Evolutionary conservation across 495 filamentous ascomycete genomes (phyloP), one percentile per base, ranked within the genome.

Genomic region (Penicillium bovifimosum): DNA sequence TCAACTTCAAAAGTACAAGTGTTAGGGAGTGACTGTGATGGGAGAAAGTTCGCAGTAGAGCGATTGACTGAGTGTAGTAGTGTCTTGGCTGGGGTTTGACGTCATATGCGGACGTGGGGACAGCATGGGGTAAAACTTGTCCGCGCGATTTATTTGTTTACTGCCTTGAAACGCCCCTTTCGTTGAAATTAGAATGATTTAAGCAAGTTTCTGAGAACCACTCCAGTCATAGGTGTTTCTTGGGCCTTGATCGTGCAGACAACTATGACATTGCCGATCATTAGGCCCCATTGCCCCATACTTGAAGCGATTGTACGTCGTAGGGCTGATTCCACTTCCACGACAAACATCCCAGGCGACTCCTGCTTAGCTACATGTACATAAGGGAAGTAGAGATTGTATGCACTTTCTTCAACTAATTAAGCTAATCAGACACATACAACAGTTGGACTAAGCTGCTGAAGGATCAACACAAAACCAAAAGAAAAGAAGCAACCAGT

Each of bases 401-500:
- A 62, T 56, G 55, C 48, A 55, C 47, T 60, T 59, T 55, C 57
- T 36, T 35, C 54, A 49, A 35, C 47, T 52, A 49, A 35, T 44
- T 52, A 42, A 46, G 33, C 42, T 45, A 41, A 54, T 50, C 51
- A 58, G 60, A 55, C 62, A 65, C 62, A 60, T 62, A 60, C 59
- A 65, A 42, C 4, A 54, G 52, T 51, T 55, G 43, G 50, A 50
- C 41, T 55, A 47, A 55, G 50, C 29, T 50, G 31, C 48, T 58
- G 40, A 53, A 40, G 40, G 46, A 53, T 54, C 38, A 53, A 62
- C 51, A 48, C 44, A 47, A 39, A 60, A 52, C 35, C 58, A 55
- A 32, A 51, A 64, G 51, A 64, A 66, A 38, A 54, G 51, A 60
- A 55, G 36, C 60, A 58, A 53, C 60, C 57, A 56, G 56, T 47